Conservation (phyloP, 495 filamentous ascomycete species). For the Neurospora hispaniola region DNA sequence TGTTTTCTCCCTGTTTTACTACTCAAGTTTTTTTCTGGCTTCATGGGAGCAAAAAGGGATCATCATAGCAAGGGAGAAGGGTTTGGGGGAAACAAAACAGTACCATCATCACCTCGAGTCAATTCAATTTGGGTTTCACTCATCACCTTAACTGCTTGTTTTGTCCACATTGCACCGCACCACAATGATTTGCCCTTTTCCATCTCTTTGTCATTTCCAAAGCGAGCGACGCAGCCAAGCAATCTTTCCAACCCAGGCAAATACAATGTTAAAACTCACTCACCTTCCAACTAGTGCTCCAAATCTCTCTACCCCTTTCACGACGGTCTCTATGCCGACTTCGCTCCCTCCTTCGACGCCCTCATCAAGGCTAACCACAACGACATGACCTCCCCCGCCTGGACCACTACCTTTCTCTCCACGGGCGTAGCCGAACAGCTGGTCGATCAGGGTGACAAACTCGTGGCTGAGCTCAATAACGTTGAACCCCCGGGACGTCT, state of each 20-base stretch:
- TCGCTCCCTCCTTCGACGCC: constrained; percentile 57
- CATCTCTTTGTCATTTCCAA: not conserved
- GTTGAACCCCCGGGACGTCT: not conserved
- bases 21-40: not conserved
- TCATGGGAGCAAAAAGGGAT: not conserved
- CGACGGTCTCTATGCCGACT: constrained; percentile 59
- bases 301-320: constrained; percentile 72
- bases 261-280: not conserved
- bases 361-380: constrained; percentile 52
- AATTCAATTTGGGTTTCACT: not conserved
- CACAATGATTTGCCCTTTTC: not conserved
- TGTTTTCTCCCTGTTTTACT: not conserved
- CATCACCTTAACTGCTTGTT: not conserved
- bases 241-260: no score
- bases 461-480: constrained; percentile 30
- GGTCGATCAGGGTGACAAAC: constrained; percentile 35
- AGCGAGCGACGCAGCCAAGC: not conserved
- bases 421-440: constrained; percentile 39
- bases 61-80: not conserved
- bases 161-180: not conserved
- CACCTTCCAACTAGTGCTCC: constrained; percentile 30
- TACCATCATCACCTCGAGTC: not conserved
- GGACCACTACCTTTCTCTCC: constrained; percentile 53
- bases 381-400: constrained; percentile 52
- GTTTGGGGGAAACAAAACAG: not conserved